Evolutionary conservation across 768 basidiomycete species (phyloP).

Genomic region (Russula emetica): DNA sequence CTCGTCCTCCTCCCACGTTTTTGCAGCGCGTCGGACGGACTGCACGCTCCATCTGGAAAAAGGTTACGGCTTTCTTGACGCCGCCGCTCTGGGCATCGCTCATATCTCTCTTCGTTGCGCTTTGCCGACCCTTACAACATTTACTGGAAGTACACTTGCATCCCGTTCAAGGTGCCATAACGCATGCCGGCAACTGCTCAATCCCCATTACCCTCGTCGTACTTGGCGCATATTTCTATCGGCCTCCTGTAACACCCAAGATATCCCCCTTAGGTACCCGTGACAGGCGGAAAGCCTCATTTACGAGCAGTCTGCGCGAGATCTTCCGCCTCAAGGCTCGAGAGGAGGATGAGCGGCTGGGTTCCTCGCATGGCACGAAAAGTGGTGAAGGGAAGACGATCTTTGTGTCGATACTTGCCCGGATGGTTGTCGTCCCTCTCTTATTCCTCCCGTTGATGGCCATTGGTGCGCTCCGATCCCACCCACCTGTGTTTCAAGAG

Average conservation of each 20-base stretch:
- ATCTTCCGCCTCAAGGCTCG: conserved; percentile 38
- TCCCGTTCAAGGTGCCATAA: conserved; percentile 65
- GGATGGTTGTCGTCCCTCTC: conserved; percentile 85
- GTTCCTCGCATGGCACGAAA: conserved; percentile 31
- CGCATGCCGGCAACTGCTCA: conserved; percentile 65
- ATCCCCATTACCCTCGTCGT: conserved; percentile 89
- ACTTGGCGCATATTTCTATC: conserved; percentile 88
- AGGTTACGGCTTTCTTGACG: conserved; percentile 75
- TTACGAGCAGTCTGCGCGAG: conserved; percentile 43
- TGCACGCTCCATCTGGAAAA: conserved; percentile 35
- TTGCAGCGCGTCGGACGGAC: conserved; percentile 32
- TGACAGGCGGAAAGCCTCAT: conserved; percentile 29
- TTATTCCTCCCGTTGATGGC: conserved; percentile 74
- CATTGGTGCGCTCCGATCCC: conserved; percentile 52
- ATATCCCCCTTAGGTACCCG: conserved; percentile 20
- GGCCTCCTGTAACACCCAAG: conserved; percentile 32
- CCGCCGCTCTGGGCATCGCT: conserved; percentile 81
- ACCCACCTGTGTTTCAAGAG: conserved; percentile 70
- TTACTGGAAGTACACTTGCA: conserved; percentile 58
- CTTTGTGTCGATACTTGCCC: conserved; percentile 69
- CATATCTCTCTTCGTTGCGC: conserved; percentile 70
- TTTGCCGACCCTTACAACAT: conserved; percentile 70
- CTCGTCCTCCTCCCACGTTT: conserved; percentile 32
- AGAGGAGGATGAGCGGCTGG: conserved; percentile 17
- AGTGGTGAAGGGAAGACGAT: conserved; percentile 78